Evolutionary conservation across 2,329 filamentous ascomycete species (phyloP).

Genomic region (Fusarium drepaniforme): DNA sequence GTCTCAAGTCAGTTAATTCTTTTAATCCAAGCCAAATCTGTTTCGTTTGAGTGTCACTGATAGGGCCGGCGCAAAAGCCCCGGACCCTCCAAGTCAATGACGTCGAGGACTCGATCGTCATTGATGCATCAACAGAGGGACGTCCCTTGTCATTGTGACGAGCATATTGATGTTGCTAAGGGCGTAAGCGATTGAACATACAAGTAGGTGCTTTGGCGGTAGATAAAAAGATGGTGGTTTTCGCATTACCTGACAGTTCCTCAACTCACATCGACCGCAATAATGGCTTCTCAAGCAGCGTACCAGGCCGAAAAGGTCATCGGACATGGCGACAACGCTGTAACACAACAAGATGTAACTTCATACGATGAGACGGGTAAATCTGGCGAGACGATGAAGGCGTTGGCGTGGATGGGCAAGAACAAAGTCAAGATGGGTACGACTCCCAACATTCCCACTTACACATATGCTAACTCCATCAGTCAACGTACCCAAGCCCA

Average conservation of each 20-base stretch:
- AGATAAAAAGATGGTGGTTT: too few relatives aligned
- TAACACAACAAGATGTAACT: conserved; percentile 76
- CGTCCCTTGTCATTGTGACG: conserved; percentile 26
- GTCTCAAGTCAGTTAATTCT: conserved; percentile 9
- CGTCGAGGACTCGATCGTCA: conserved; percentile 35
- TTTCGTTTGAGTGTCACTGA: background rate
- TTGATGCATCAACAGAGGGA: conserved; percentile 30
- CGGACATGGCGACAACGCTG: conserved; percentile 75
- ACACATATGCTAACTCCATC: accelerated
- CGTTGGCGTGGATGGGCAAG: conserved; percentile 85
- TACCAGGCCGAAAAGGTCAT: conserved; percentile 74
- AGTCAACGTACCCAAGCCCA: conserved; percentile 77
- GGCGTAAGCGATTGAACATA: too few relatives aligned
- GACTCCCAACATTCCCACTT: background rate
- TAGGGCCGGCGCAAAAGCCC: conserved; percentile 1
- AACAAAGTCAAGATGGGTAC: conserved; percentile 77
- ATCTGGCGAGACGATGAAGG: conserved; percentile 77
- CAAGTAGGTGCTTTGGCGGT: too few relatives aligned
- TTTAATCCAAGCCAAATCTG: background rate
- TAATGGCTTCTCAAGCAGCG: conserved; percentile 70
- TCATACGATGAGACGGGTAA: conserved; percentile 66
- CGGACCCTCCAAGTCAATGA: conserved; percentile 33
- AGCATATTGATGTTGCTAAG: background rate
- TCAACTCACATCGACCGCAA: too few relatives aligned
- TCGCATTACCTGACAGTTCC: too few relatives aligned